Conservation (phyloP, 2,329 filamentous ascomycete species). For the Hypoxylon sp. region DNA sequence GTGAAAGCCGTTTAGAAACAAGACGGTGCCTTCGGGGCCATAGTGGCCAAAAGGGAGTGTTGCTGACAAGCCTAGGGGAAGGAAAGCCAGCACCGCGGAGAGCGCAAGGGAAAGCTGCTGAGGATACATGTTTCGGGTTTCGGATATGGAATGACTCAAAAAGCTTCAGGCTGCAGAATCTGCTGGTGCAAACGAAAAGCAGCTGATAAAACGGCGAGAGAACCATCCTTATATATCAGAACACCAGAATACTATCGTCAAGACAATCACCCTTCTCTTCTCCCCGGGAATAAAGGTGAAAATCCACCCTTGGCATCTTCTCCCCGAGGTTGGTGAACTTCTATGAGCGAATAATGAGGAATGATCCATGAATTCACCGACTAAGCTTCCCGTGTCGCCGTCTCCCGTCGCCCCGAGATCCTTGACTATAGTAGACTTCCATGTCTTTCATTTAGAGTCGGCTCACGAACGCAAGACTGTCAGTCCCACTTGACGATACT, state of each 20-base stretch:
- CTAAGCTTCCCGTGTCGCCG: conserved; percentile 14
- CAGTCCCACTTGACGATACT: conserved; percentile 7
- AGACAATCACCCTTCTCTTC: conserved; percentile 10
- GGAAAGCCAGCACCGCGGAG: conserved; percentile 20
- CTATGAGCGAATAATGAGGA: conserved; percentile 15
- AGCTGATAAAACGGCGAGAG: not conserved
- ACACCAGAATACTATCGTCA: conserved; percentile 3
- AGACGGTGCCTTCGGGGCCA: conserved; percentile 34
- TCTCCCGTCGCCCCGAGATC: conserved; percentile 9
- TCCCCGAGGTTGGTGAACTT: conserved; percentile 8
- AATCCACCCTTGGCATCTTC: conserved; percentile 15
- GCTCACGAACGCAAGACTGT: conserved; percentile 11
- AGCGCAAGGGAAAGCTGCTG: conserved; percentile 16
- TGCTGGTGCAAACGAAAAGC: conserved; percentile 7
- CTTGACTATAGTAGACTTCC: conserved; percentile 1
- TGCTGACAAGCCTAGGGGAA: conserved; percentile 28
- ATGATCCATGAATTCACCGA: conserved; percentile 20
- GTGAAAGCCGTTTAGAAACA: conserved; percentile 42
- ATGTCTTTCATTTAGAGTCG: not conserved
- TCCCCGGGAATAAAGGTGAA: conserved; percentile 21
- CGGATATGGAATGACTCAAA: conserved; percentile 6
- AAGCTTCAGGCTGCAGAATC: conserved; percentile 7
- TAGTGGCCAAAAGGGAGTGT: conserved; percentile 37
- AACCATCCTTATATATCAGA: conserved; percentile 33
- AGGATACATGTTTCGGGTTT: conserved; percentile 26